phyloP scores from a whole-genome alignment of 495 filamentous ascomycete genomes.

The Trichoderma parareesei region DNA sequence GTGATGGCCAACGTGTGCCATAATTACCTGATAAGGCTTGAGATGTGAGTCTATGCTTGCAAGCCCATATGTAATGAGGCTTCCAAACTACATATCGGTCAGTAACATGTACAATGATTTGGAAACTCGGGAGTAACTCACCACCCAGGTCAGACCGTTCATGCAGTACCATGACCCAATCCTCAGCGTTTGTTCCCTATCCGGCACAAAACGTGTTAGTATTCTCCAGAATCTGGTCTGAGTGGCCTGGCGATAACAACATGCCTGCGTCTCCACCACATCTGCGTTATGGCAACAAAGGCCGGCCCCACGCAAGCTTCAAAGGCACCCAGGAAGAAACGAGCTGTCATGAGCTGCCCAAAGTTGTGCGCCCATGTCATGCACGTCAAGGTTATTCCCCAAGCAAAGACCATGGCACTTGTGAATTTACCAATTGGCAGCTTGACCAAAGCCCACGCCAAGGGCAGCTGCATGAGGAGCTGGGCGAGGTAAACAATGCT shows the following conservation, averaged over 20 bases:
- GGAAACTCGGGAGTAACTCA: neutral
- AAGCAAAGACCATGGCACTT: slow-evolving; percentile 30
- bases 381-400: slow-evolving; percentile 31
- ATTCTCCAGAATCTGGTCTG: too few species aligned
- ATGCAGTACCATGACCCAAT: slow-evolving; percentile 46
- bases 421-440: slow-evolving; percentile 38
- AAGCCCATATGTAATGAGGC: slow-evolving; percentile 9
- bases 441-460: slow-evolving; percentile 43
- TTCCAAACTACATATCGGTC: neutral
- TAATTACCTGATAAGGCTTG: slow-evolving; percentile 47
- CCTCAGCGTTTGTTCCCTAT: slow-evolving; percentile 32
- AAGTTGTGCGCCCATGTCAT: slow-evolving; percentile 38
- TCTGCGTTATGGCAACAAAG: slow-evolving; percentile 45
- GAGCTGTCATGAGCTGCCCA: slow-evolving; percentile 32
- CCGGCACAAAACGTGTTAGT: neutral
- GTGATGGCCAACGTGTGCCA: neutral
- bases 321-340: slow-evolving; percentile 36
- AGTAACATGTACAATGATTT: neutral
- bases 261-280: slow-evolving; percentile 46
- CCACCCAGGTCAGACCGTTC: slow-evolving; percentile 41
- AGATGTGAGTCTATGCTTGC: neutral
- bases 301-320: slow-evolving; percentile 39
- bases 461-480: slow-evolving; percentile 36
- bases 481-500: slow-evolving; percentile 37
- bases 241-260: slow-evolving; percentile 14